Base-by-base conservation (phyloP, 495 filamentous ascomycete genomes). In the Hypoxylon fuscum region DNA sequence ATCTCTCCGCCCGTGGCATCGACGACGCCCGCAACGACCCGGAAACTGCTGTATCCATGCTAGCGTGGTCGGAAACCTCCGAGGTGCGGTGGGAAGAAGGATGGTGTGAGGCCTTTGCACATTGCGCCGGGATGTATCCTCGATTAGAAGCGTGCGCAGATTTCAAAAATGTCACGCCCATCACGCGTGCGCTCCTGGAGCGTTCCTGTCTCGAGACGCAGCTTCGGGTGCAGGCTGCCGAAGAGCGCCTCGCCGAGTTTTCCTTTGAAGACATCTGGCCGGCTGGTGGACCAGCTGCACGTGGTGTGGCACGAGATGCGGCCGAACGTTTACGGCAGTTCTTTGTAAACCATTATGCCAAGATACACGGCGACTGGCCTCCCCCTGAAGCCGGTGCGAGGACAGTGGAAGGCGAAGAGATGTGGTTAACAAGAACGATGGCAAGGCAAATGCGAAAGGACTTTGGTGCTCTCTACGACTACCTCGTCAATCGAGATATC, bases 381-480 rank as follows among this genome's bases (percentile, higher is more conserved):
- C 81, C 86, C 0, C 74, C 83, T 0, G 64, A 73, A 53, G 37
- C 70, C 21, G 60, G 68, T 2, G 65, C 58, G 29, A 71, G 69
- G 43, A 77, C 72, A 9, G 72, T 66, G 10, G 76, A 78, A 10
- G 74, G 75, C n/a, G 81, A 80, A 44, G 80, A 80, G 31, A 79
- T 76, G 35, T 89, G 87, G 83, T 76, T 91, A 25, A 88, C 85
- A 10, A 74, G 88, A 20, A 78, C 77, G 23, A 69, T 88, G 15
- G 82, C 82, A 1, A 74, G 79, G 21, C 71, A 75, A 21, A 72
- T 91, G n/a, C 85, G 88, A 59, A 79, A 77, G 31, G 88, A 91
- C 63, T 90, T 90, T 52, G 81, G 83, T 12, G 81, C 85, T 3
- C 76, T 91, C 12, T 91, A 90, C 55, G 87, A 90, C 68, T 91